These are phyloP conservation scores for Monosporascus sp. DNA, from an alignment of 2,329 filamentous ascomycete species.

Conservation along the genomic window DNA sequence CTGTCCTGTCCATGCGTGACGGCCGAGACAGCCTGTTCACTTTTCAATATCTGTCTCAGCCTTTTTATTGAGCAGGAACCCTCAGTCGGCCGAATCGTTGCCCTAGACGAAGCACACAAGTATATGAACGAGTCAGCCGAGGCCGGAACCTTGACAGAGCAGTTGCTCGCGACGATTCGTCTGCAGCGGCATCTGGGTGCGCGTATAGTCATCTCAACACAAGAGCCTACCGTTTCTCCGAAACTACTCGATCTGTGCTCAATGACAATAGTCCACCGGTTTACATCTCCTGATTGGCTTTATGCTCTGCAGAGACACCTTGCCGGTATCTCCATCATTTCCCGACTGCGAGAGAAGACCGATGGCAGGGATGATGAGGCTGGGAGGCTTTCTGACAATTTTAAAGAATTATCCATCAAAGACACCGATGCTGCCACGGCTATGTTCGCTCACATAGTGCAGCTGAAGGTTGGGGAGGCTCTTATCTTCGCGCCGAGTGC, in stretches of 20 bases:
- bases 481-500: conserved; percentile 43
- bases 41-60: conserved; percentile 68
- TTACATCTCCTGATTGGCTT: conserved; percentile 62
- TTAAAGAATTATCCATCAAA: conserved; percentile 6
- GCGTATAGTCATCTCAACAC: conserved; percentile 67
- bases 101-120: conserved; percentile 75
- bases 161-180: conserved; percentile 58
- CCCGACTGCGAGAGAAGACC: neutral
- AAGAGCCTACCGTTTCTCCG: conserved; percentile 69
- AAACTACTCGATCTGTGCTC: conserved; percentile 66
- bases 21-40: conserved; percentile 58
- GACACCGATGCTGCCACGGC: conserved; percentile 7
- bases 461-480: conserved; percentile 41
- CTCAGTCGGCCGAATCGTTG: conserved; percentile 53
- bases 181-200: conserved; percentile 65
- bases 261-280: conserved; percentile 67
- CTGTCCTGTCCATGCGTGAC: conserved; percentile 68
- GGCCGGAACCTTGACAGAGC: conserved; percentile 53
- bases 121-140: conserved; percentile 58
- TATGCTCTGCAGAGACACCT: conserved; percentile 38
- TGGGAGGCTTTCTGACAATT: neutral
- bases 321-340: conserved; percentile 32
- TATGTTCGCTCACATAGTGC: conserved; percentile 41
- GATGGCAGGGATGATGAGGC: neutral
- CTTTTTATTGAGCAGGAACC: conserved; percentile 56